Evolutionary conservation across 2,329 filamentous ascomycete species (phyloP), one percentile per base, ranked within the genome.

Genomic region (Colletotrichum scovillei): DNA sequence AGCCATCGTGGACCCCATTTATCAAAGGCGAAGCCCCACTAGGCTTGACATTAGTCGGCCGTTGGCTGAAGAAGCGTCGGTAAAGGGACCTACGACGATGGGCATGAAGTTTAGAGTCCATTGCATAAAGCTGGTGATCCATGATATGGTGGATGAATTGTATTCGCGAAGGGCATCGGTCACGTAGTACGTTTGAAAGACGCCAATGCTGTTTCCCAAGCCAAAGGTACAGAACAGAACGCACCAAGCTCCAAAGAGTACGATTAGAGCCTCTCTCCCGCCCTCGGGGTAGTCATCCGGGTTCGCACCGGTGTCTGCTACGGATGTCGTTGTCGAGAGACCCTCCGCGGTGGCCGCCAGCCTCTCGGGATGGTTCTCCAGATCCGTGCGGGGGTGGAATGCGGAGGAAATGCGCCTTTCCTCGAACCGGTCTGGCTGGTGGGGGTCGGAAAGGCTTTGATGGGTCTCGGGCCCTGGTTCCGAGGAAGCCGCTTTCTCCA

Each of bases 1-100:
- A 94, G 82, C 72, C 84, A 88, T 53, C 86, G 85, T 0, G 92
- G 91, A 1, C 92, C 92, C 75, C 90, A 89, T 76, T 86, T 89
- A 79, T 94, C 92, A 75, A 89, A 93, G 11, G 90, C 72, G 56
- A 87, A 88, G 0, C 91, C 90, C 75, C 77, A 77, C 30, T 32
- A 2, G 2, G 24, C 2, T 24, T 24, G 24, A 2, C 2, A 24
- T 24, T 24, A 24, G 24, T 24, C 2, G 2, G 24, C 24, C 2
- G 24, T 24, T 24, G 24, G 24, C 24, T 24, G 24, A 24, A 24
- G 24, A 24, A 24, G 24, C 24, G 24, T 24, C 24, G 24, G 24
- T 24, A 24, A 24, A 2, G 24, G 24, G 2, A 24, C 24, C 24
- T 24, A 24, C 81, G 5, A 83, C 75, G 5, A 82, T 76, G 55